A percentile compares a stretch with the other conserved stretches of the same genome.
phyloP scores from a whole-genome alignment of 1,139 yeast species.

The Kurtzmaniella quercitrusa region DNA sequence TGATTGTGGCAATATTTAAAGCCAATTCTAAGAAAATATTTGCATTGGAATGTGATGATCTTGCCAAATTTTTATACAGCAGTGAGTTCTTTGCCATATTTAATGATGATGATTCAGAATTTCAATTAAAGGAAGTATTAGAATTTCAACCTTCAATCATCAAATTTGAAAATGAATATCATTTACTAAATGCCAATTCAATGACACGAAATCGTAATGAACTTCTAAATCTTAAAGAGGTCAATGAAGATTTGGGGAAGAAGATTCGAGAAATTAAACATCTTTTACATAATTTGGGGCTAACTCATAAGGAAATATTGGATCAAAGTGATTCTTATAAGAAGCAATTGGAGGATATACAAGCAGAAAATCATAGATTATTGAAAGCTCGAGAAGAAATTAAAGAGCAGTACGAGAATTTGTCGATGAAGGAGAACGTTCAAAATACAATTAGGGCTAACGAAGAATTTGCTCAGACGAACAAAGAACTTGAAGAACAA shows the following conservation, averaged over 20 bases:
- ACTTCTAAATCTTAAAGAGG: constrained; percentile 34
- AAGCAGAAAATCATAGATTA: constrained; percentile 17
- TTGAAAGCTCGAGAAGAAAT: constrained; percentile 16
- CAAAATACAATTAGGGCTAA: constrained; percentile 44
- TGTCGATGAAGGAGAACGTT: constrained; percentile 44
- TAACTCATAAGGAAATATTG: constrained; percentile 37
- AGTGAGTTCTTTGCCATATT: constrained; percentile 17
- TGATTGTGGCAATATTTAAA: constrained; percentile 23
- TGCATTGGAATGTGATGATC: constrained; percentile 25
- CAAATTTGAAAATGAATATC: constrained; percentile 43
- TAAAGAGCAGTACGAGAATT: constrained; percentile 28
- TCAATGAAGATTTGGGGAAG: constrained; percentile 29
- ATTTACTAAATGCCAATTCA: constrained; percentile 38
- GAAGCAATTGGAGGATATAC: constrained; percentile 22
- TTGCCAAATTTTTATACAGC: constrained; percentile 22
- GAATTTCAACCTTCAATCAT: constrained; percentile 26
- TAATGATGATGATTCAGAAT: constrained; percentile 2
- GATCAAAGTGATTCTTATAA: constrained; percentile 31
- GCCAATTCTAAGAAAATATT: constrained; percentile 17
- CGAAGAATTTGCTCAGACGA: constrained; percentile 35
- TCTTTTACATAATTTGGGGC: constrained; percentile 28
- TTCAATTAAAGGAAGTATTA: constrained; percentile 14
- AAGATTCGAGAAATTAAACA: constrained; percentile 25
- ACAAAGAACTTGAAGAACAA: constrained; percentile 33
- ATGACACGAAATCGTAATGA: constrained; percentile 38